Percentiles rank a stretch among this genome's conserved stretches.
Evolutionary conservation across 2,329 filamentous ascomycete genomes (phyloP).

Genomic region (Aspergillus sp.): DNA sequence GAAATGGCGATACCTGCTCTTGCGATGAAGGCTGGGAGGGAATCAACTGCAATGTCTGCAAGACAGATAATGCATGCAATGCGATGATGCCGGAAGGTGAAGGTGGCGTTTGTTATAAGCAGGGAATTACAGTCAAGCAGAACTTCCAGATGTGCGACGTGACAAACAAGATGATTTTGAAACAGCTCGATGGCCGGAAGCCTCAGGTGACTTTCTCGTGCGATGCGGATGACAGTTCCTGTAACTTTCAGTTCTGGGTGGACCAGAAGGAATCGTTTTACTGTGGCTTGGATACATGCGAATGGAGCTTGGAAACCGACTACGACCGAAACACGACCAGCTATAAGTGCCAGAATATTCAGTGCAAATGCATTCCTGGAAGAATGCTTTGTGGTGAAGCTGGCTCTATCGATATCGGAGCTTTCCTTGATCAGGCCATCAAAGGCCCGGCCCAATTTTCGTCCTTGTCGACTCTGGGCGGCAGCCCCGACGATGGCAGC

Average conservation of each 20-base stretch:
- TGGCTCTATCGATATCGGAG: constrained; percentile 85
- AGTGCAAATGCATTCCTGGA: constrained; percentile 82
- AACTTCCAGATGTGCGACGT: constrained; percentile 99
- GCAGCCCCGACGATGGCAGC: constrained; percentile 64
- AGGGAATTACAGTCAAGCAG: constrained; percentile 83
- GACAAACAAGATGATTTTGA: constrained; percentile 88
- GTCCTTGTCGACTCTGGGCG: constrained; percentile 54
- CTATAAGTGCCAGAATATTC: constrained; percentile 79
- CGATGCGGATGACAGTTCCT: constrained; percentile 66
- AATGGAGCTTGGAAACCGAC: constrained; percentile 64
- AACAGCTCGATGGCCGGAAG: constrained; percentile 75
- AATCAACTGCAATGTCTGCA: constrained; percentile 97
- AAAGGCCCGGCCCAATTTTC: constrained; percentile 82
- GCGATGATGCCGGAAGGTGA: constrained; percentile 78
- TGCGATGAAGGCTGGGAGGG: constrained; percentile 93
- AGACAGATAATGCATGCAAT: constrained; percentile 75
- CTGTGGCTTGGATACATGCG: constrained; percentile 79
- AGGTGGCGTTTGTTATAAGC: constrained; percentile 85
- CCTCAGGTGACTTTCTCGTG: constrained; percentile 96
- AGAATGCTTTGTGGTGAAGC: constrained; percentile 92
- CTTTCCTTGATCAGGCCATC: constrained; percentile 79
- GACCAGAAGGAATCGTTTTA: constrained; percentile 93
- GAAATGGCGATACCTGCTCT: constrained; percentile 66
- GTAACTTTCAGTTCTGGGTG: constrained; percentile 99
- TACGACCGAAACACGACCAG: constrained; percentile 71